These are phyloP conservation scores for Prunus salicina DNA, from an alignment of 306 rosid genomes.

Conservation along the genomic window DNA sequence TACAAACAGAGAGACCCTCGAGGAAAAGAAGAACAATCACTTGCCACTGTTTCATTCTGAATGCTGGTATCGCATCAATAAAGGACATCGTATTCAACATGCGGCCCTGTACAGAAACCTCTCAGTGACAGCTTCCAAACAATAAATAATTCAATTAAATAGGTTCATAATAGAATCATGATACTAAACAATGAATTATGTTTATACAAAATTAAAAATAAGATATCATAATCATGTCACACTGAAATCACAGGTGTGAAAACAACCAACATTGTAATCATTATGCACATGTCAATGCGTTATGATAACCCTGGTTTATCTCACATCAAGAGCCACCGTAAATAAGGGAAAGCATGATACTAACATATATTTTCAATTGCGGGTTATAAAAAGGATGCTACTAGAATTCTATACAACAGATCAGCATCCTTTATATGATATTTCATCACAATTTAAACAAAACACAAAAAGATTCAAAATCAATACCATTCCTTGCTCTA, in stretches of 20 bases:
- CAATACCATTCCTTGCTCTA: slow-evolving; percentile 88
- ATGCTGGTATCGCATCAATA: slow-evolving; percentile 75
- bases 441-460: slow-evolving; percentile 13
- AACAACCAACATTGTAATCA: background rate
- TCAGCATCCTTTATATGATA: background rate
- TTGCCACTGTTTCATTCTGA: slow-evolving; percentile 89
- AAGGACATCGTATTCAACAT: slow-evolving; percentile 89
- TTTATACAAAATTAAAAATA: background rate
- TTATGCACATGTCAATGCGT: background rate
- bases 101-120: slow-evolving; percentile 43
- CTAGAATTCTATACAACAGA: background rate
- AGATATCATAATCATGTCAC: background rate
- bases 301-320: background rate
- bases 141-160: slow-evolving; percentile 10
- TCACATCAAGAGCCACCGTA: background rate
- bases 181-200: background rate
- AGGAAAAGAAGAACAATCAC: slow-evolving; percentile 69
- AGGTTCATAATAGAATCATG: background rate
- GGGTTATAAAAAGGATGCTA: background rate
- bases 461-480: slow-evolving; percentile 15
- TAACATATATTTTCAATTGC: background rate
- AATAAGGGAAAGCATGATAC: background rate
- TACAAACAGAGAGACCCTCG: slow-evolving; percentile 77
- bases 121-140: slow-evolving; percentile 15
- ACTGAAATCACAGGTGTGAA: background rate